Conservation (phyloP, 495 filamentous ascomycete species). For the Amniculicola lignicola region DNA sequence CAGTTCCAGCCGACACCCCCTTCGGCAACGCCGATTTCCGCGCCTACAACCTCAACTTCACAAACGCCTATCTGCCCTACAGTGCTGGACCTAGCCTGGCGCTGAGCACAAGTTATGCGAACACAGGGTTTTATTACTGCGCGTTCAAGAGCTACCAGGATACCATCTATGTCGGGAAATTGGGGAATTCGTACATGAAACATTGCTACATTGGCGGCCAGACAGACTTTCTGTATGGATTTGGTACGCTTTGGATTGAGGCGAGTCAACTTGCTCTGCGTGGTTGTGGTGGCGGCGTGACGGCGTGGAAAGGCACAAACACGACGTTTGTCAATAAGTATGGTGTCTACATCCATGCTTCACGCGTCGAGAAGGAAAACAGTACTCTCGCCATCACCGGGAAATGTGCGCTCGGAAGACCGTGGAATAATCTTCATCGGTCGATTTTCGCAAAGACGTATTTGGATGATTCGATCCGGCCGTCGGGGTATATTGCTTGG, state of each 20-base stretch:
- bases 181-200: constrained; percentile 59
- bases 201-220: constrained; percentile 55
- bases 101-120: constrained; percentile 53
- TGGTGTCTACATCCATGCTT: constrained; percentile 58
- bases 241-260: constrained; percentile 36
- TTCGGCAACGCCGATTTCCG: constrained; percentile 58
- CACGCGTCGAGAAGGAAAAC: constrained; percentile 51
- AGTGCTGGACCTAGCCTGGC: constrained; percentile 55
- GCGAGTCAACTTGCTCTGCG: constrained; percentile 48
- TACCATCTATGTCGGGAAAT: constrained; percentile 61
- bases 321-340: constrained; percentile 61
- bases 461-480: constrained; percentile 51
- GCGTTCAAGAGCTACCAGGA: constrained; percentile 60
- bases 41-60: constrained; percentile 59
- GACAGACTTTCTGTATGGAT: constrained; percentile 49
- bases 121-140: constrained; percentile 58
- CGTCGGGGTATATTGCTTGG: constrained; percentile 57
- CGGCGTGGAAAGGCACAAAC: constrained; percentile 66
- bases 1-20: constrained; percentile 55
- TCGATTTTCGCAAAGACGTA: constrained; percentile 53
- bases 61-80: constrained; percentile 54
- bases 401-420: constrained; percentile 56
- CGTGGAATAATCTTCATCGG: constrained; percentile 57
- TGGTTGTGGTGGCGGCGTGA: constrained; percentile 59
- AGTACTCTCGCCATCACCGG: constrained; percentile 48